Evolutionary conservation across 2,329 filamentous ascomycete species (phyloP).

Genomic region (Chrysoporthe deuterocubensis): DNA sequence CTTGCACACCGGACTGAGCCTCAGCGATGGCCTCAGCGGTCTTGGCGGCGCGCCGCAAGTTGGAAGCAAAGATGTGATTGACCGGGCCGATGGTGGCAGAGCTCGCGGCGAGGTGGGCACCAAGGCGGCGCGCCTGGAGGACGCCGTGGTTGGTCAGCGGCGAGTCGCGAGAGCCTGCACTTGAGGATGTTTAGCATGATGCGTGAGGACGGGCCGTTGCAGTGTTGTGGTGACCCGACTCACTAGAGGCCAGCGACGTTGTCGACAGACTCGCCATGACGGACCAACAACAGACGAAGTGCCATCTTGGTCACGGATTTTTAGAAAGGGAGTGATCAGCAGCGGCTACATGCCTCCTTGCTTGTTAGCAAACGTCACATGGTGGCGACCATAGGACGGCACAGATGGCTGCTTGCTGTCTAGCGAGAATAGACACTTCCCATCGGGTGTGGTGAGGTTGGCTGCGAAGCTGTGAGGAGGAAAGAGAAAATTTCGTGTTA

Average conservation of each 20-base stretch:
- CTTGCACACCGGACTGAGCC: conserved; percentile 47
- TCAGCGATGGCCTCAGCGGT: conserved; percentile 71
- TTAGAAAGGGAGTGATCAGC: background rate
- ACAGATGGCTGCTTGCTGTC: background rate
- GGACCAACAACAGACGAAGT: conserved; percentile 74
- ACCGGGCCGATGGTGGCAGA: conserved; percentile 41
- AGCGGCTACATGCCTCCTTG: conserved; percentile 5
- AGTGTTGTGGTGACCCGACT: conserved; percentile 33
- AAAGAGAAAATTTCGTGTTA: background rate
- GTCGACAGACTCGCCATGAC: conserved; percentile 89
- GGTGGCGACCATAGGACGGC: background rate
- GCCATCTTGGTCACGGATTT: conserved; percentile 3
- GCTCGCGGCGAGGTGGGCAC: conserved; percentile 57
- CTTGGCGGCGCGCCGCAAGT: conserved; percentile 72
- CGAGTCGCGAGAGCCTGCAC: conserved; percentile 81
- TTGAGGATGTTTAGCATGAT: conserved; percentile 55
- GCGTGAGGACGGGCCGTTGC: conserved; percentile 29
- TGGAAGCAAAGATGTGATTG: conserved; percentile 75
- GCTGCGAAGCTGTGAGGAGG: background rate
- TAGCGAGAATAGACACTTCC: background rate
- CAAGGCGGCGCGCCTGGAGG: conserved; percentile 76
- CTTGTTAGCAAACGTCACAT: conserved; percentile 7
- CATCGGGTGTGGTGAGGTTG: background rate
- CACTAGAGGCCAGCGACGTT: conserved; percentile 82
- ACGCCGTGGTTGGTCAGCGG: conserved; percentile 80